Evolutionary conservation across 768 basidiomycete species (phyloP).

Genomic region (Daedaleopsis sinensis): DNA sequence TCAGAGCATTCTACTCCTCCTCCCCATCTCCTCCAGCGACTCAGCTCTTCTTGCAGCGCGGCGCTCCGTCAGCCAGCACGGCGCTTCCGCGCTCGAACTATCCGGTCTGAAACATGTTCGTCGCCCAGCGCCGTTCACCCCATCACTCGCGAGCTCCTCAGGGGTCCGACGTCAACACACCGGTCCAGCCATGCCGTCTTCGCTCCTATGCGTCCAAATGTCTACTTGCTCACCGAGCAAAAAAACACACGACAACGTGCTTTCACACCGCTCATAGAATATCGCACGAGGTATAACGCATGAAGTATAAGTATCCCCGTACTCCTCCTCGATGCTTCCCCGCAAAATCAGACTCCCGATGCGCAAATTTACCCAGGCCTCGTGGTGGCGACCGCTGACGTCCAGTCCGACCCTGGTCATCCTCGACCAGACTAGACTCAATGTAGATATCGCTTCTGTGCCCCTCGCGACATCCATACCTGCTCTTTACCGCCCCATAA

Average conservation of each 20-base stretch:
- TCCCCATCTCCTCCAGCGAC: background rate
- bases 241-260: too few relatives aligned
- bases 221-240: too few relatives aligned
- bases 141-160: too few relatives aligned
- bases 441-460: slow-evolving; percentile 7
- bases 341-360: background rate
- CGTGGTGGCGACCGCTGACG: slow-evolving; percentile 13
- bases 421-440: slow-evolving; percentile 8
- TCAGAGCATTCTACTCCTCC: background rate
- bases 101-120: background rate
- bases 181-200: too few relatives aligned
- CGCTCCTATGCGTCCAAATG: too few relatives aligned
- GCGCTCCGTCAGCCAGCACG: background rate
- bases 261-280: too few relatives aligned
- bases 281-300: background rate
- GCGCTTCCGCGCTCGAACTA: background rate
- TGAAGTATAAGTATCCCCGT: background rate
- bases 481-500: slow-evolving; percentile 3
- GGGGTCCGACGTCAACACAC: too few relatives aligned
- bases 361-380: slow-evolving; percentile 10
- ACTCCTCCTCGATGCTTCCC: background rate
- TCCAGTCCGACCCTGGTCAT: slow-evolving; percentile 2
- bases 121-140: background rate
- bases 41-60: background rate
- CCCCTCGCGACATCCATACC: slow-evolving; percentile 4